Evolutionary conservation across 208 protist species (phyloP).

Genomic region (Trypanosomatidae sp.): DNA sequence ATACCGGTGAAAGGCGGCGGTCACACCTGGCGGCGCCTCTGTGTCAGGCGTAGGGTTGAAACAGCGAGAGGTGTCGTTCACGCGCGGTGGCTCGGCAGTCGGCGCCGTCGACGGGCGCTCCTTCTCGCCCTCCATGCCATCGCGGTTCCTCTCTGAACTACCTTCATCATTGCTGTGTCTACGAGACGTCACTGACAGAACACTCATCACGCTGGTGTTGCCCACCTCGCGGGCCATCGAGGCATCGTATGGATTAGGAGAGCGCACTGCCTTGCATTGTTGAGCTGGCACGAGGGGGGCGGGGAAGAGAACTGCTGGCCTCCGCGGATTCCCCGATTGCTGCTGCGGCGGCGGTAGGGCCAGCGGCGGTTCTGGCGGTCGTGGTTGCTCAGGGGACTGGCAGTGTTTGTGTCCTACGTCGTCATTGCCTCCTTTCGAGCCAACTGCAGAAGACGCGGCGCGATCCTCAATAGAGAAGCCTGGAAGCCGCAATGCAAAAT

Average conservation of each 20-base stretch:
- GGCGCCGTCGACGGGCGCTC: slow-evolving; percentile 1
- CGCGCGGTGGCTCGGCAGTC: background rate
- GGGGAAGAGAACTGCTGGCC: background rate
- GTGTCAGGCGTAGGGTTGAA: background rate
- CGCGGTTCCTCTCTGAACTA: background rate
- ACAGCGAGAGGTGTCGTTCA: background rate
- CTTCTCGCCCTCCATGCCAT: background rate
- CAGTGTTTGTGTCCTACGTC: background rate
- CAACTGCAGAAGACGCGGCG: background rate
- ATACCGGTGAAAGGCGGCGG: slow-evolving; percentile 11
- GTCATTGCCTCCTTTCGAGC: background rate
- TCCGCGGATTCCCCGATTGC: background rate
- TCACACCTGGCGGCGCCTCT: slow-evolving; percentile 4
- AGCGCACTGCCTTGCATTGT: background rate
- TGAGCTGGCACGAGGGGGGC: background rate
- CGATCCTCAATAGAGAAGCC: background rate
- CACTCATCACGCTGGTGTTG: slow-evolving; percentile 1
- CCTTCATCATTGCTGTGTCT: background rate
- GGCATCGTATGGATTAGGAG: background rate
- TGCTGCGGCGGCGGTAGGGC: background rate
- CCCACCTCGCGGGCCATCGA: background rate
- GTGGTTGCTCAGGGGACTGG: background rate
- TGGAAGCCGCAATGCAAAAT: slow-evolving; percentile 12
- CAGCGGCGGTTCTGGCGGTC: background rate
- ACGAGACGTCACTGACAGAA: background rate